phyloP scores from a whole-genome alignment of 768 basidiomycete species.

The Stropharia rugosoannulata region DNA sequence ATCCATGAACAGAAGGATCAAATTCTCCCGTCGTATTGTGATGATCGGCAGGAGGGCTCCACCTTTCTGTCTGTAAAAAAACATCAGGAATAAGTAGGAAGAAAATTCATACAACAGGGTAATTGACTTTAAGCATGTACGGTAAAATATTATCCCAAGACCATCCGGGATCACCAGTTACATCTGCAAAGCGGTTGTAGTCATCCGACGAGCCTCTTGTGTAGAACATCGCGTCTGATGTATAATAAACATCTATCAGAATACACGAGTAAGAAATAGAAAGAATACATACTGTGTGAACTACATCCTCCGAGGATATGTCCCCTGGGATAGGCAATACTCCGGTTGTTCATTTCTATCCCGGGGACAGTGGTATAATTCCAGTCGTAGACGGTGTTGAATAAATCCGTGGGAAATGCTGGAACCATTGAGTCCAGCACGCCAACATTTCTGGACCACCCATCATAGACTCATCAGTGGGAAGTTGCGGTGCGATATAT shows the following conservation, averaged over 20 bases:
- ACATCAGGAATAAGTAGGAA: background rate
- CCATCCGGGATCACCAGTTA: constrained; percentile 52
- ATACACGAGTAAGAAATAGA: constrained; percentile 2
- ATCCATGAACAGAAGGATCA: constrained; percentile 31
- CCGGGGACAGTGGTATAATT: constrained; percentile 28
- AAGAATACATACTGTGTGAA: constrained; percentile 12
- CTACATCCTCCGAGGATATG: constrained; percentile 31
- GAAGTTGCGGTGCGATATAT: background rate
- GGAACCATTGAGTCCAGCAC: constrained; percentile 15
- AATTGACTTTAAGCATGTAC: constrained; percentile 14
- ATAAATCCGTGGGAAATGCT: constrained; percentile 5
- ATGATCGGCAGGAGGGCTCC: constrained; percentile 27
- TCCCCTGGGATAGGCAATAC: constrained; percentile 23
- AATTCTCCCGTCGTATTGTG: constrained; percentile 33
- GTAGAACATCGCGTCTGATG: constrained; percentile 25
- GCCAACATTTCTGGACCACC: constrained; percentile 10
- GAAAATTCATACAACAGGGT: background rate
- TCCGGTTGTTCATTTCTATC: constrained; percentile 20
- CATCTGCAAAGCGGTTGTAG: constrained; percentile 51
- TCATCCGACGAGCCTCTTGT: constrained; percentile 39
- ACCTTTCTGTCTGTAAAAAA: constrained; percentile 15
- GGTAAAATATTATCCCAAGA: constrained; percentile 31
- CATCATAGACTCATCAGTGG: background rate
- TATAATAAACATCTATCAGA: background rate
- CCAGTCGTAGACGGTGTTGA: constrained; percentile 26